Conservation (phyloP, 2,329 filamentous ascomycete genomes). For the Trichoderma atrobrunneum region DNA sequence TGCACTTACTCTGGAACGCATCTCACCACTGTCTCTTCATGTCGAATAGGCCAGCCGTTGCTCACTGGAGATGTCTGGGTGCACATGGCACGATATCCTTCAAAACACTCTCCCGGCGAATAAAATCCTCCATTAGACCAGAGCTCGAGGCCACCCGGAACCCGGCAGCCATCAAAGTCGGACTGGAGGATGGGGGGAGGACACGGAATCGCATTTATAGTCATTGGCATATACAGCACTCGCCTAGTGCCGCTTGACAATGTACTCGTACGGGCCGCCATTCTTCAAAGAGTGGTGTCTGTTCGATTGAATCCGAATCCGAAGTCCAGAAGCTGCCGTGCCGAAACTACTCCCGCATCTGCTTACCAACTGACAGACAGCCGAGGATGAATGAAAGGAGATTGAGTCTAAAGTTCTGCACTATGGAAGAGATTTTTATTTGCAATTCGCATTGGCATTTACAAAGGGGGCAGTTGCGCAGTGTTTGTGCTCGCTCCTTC, state of each 20-base stretch:
- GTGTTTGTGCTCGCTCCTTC: conserved; percentile 11
- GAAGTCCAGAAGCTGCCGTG: neutral
- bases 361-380: neutral
- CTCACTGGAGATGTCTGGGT: conserved; percentile 24
- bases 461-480: neutral
- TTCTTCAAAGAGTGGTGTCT: neutral
- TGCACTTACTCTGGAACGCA: conserved; percentile 28
- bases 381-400: neutral
- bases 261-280: conserved; percentile 16
- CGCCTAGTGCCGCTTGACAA: conserved; percentile 19
- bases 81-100: conserved; percentile 29
- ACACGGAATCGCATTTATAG: conserved; percentile 24
- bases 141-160: conserved; percentile 26
- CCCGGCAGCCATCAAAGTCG: conserved; percentile 25
- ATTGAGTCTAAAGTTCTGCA: neutral
- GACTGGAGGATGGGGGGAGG: conserved; percentile 23
- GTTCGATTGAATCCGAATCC: neutral
- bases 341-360: neutral
- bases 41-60: conserved; percentile 24
- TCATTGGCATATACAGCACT: conserved; percentile 27
- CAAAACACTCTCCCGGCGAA: conserved; percentile 32
- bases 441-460: neutral
- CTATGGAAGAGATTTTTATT: neutral
- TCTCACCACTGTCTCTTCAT: conserved; percentile 29
- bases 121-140: conserved; percentile 31